A percentile compares a stretch with the other conserved stretches of the same genome.
Conservation (phyloP, 1,284 basidiomycete genomes). For the Trametes polyzona region DNA sequence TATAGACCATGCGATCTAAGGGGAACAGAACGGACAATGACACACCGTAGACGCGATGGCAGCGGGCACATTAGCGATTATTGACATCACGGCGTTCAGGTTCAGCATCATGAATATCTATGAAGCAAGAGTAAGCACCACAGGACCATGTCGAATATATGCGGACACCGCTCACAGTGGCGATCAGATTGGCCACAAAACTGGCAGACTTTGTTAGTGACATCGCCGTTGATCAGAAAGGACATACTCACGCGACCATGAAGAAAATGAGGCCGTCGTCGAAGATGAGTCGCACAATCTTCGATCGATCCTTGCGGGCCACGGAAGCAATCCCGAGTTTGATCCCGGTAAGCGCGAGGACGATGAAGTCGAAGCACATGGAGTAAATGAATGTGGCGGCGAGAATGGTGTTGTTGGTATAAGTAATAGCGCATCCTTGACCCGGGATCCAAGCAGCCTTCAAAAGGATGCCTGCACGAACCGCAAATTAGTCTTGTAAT, state of each 20-base stretch:
- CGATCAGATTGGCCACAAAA: slow-evolving; percentile 67
- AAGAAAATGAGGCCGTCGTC: slow-evolving; percentile 75
- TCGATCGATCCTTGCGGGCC: slow-evolving; percentile 47
- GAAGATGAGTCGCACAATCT: slow-evolving; percentile 68
- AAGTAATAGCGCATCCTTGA: slow-evolving; percentile 54
- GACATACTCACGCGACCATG: slow-evolving; percentile 61
- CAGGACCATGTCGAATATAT: not conserved
- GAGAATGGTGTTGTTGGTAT: slow-evolving; percentile 58
- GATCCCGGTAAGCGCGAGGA: slow-evolving; percentile 35
- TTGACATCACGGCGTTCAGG: slow-evolving; percentile 74
- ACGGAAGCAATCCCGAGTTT: slow-evolving; percentile 52
- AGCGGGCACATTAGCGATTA: slow-evolving; percentile 75
- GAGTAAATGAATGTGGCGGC: slow-evolving; percentile 45
- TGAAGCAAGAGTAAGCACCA: slow-evolving; percentile 1
- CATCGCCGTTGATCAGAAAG: not conserved
- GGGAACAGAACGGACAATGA: not conserved
- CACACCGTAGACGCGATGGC: slow-evolving; percentile 68
- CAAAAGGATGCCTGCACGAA: slow-evolving; percentile 59
- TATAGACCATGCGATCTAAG: not conserved
- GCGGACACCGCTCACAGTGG: slow-evolving; percentile 49
- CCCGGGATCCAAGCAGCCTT: slow-evolving; percentile 58
- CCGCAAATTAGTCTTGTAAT: too few relatives aligned
- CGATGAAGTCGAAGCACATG: slow-evolving; percentile 35
- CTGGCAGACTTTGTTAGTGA: slow-evolving; percentile 36
- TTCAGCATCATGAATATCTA: slow-evolving; percentile 75